phyloP scores from a whole-genome alignment of 2,329 filamentous ascomycete genomes.

The Verticillium klebahnii region DNA sequence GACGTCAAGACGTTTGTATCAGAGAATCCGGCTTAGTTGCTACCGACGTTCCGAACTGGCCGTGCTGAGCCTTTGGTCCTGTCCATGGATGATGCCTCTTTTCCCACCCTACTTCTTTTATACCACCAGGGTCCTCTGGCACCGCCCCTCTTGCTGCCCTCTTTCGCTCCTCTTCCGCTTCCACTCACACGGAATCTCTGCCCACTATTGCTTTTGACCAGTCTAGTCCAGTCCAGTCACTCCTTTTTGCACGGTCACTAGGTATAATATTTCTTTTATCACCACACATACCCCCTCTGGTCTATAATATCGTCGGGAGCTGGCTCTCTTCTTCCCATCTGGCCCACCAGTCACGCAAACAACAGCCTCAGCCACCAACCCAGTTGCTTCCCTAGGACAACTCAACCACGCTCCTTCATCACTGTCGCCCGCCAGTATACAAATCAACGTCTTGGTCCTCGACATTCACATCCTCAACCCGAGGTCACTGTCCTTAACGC shows the following conservation, averaged over 20 bases:
- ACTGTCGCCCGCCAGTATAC: neutral
- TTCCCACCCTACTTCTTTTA: constrained; percentile 43
- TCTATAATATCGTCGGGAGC: constrained; percentile 42
- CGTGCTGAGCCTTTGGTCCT: constrained; percentile 32
- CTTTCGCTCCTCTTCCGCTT: constrained; percentile 37
- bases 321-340: constrained; percentile 45
- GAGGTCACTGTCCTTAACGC: constrained; percentile 33
- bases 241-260: constrained; percentile 35
- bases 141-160: constrained; percentile 40
- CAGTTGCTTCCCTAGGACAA: constrained; percentile 34
- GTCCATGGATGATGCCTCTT: constrained; percentile 36
- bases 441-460: neutral
- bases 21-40: constrained; percentile 45
- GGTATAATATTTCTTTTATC: constrained; percentile 15
- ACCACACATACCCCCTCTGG: constrained; percentile 33
- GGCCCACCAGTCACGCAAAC: constrained; percentile 32
- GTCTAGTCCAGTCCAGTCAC: constrained; percentile 30
- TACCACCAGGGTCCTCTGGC: constrained; percentile 43
- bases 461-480: constrained; percentile 27
- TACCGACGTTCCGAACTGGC: constrained; percentile 46
- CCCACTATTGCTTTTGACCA: constrained; percentile 30
- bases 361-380: constrained; percentile 26
- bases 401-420: constrained; percentile 38
- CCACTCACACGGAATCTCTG: constrained; percentile 33
- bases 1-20: constrained; percentile 36